These are phyloP conservation scores for Colletotrichum euphorbiae DNA, from an alignment of 2,329 filamentous ascomycete genomes.

Conservation along the genomic window DNA sequence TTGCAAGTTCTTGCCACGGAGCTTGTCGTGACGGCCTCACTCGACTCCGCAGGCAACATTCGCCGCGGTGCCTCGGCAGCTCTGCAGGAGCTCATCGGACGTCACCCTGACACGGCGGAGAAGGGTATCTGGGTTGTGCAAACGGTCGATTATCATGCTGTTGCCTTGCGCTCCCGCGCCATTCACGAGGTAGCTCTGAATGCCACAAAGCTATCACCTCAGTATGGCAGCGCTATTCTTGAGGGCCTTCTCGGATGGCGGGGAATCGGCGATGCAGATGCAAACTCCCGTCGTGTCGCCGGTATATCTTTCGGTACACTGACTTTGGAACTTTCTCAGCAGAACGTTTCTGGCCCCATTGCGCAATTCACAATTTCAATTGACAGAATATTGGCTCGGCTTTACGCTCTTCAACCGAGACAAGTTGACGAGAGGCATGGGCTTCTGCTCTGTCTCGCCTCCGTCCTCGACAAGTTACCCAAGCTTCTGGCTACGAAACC, in stretches of 20 bases:
- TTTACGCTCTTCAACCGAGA: constrained; percentile 62
- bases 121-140: constrained; percentile 90
- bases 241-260: constrained; percentile 84
- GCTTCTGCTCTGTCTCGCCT: constrained; percentile 70
- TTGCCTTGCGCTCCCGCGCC: constrained; percentile 87
- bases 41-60: constrained; percentile 94
- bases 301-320: constrained; percentile 76
- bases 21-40: constrained; percentile 81
- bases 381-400: constrained; percentile 55
- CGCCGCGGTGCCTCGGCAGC: constrained; percentile 92
- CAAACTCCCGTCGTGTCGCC: constrained; percentile 77
- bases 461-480: constrained; percentile 63
- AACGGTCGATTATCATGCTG: constrained; percentile 90
- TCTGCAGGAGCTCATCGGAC: constrained; percentile 91
- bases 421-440: constrained; percentile 80
- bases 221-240: constrained; percentile 77
- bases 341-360: constrained; percentile 39
- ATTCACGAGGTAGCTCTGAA: constrained; percentile 80
- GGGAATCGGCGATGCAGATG: constrained; percentile 85
- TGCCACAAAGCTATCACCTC: constrained; percentile 74
- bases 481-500: constrained; percentile 42
- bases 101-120: constrained; percentile 86
- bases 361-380: constrained; percentile 51
- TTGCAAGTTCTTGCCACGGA: constrained; percentile 85
- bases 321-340: constrained; percentile 53